phyloP scores from a whole-genome alignment of 768 basidiomycete genomes.

The Boletus edulis region DNA sequence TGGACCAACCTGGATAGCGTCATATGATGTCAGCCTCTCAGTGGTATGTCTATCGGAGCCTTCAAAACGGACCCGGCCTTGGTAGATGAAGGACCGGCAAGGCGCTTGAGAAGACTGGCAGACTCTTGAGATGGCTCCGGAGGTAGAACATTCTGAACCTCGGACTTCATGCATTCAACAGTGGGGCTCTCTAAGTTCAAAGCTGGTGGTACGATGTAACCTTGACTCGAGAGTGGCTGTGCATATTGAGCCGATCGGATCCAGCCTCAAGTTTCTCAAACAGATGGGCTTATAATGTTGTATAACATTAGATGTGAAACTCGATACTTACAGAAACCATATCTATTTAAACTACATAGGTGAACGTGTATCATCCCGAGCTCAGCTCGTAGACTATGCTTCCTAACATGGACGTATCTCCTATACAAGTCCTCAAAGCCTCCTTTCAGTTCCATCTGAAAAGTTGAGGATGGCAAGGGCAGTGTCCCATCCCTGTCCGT shows the following conservation, averaged over 20 bases:
- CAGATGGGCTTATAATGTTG: too few relatives aligned
- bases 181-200: not conserved
- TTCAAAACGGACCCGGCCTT: constrained; percentile 73
- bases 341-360: not conserved
- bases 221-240: constrained; percentile 5
- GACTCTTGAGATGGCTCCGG: constrained; percentile 55
- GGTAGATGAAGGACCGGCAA: constrained; percentile 85
- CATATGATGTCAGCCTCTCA: constrained; percentile 7
- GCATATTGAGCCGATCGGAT: not conserved
- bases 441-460: constrained; percentile 7
- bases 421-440: not conserved
- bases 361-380: constrained; percentile 1
- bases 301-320: not conserved
- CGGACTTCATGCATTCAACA: constrained; percentile 18
- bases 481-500: constrained; percentile 32
- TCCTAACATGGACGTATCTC: not conserved
- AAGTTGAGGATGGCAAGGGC: constrained; percentile 23
- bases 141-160: constrained; percentile 12
- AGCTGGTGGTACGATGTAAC: not conserved
- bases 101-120: constrained; percentile 68
- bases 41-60: not conserved
- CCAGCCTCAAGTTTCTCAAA: too few relatives aligned
- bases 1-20: constrained; percentile 52
- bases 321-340: not conserved
- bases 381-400: constrained; percentile 9